Percentiles rank a stretch among this genome's conserved stretches.
Evolutionary conservation across 1,139 yeast genomes (phyloP).

Genomic region (Petasospora rhodanensis): DNA sequence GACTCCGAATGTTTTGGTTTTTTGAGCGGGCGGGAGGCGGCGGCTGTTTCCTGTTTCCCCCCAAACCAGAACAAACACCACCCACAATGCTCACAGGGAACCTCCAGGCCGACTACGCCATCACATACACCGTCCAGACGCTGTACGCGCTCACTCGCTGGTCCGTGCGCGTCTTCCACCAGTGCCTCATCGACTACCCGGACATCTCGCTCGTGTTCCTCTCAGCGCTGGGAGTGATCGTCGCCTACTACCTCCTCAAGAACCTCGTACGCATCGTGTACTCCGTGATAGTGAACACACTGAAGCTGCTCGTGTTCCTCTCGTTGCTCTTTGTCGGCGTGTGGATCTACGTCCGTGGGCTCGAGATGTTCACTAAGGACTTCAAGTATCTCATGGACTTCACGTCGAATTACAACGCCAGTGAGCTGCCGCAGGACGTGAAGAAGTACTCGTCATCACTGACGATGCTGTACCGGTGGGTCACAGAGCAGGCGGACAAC

Average conservation of each 20-base stretch:
- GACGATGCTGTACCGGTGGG: too few species aligned
- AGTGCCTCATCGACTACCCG: conserved; percentile 17
- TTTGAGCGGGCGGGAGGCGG: too few species aligned
- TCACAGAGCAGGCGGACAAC: too few species aligned
- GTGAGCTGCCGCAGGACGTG: too few species aligned
- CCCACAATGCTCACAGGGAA: conserved; percentile 20
- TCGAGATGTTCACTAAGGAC: conserved; percentile 15
- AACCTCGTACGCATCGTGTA: conserved; percentile 20
- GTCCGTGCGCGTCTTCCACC: background rate
- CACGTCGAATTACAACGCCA: background rate
- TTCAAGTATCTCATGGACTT: conserved; percentile 9
- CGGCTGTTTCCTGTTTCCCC: too few species aligned
- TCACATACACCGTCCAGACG: conserved; percentile 10
- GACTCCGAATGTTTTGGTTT: too few species aligned
- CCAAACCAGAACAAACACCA: too few species aligned
- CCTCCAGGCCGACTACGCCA: conserved; percentile 17
- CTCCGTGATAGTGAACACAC: conserved; percentile 12
- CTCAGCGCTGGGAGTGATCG: conserved; percentile 8
- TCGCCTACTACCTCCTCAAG: conserved; percentile 17
- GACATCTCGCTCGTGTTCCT: conserved; percentile 14
- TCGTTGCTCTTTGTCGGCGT: conserved; percentile 6
- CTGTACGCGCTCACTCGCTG: conserved; percentile 1
- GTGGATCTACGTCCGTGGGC: conserved; percentile 24
- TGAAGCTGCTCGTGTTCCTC: conserved; percentile 14
- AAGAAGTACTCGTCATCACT: too few species aligned